Evolutionary conservation across 352 stramenopile genomes (phyloP).

Genomic region (Phytophthora chlamydospora): DNA sequence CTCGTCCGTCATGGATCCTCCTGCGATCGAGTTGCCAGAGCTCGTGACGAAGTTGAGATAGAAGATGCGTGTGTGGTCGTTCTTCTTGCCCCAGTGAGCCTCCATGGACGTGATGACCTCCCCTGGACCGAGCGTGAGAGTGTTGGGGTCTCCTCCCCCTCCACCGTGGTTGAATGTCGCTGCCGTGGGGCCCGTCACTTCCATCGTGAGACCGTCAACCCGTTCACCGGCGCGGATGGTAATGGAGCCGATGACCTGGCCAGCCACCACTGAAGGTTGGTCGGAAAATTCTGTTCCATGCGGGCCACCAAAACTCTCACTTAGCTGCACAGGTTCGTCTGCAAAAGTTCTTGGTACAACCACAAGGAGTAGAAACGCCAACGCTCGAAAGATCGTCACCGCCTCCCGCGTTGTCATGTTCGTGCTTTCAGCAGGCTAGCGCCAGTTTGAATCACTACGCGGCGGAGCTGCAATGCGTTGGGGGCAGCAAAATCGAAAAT

Average conservation of each 20-base stretch:
- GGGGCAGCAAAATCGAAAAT: slow-evolving; percentile 6
- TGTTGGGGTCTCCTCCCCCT: slow-evolving; percentile 6
- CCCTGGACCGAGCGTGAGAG: background rate
- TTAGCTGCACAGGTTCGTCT: slow-evolving; percentile 15
- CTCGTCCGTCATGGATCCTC: background rate
- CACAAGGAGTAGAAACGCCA: slow-evolving; percentile 5
- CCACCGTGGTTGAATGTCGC: slow-evolving; percentile 7
- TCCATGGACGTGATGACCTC: slow-evolving; percentile 19
- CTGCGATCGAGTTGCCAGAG: slow-evolving; percentile 3
- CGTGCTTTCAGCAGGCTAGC: background rate
- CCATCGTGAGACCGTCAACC: slow-evolving; percentile 10
- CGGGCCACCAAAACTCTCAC: slow-evolving; percentile 13
- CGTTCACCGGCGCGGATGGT: slow-evolving; percentile 10
- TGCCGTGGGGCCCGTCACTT: slow-evolving; percentile 2
- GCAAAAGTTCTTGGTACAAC: background rate
- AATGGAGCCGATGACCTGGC: slow-evolving; percentile 4
- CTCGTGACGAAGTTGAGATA: slow-evolving; percentile 16
- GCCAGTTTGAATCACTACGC: background rate
- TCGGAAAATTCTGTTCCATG: slow-evolving; percentile 14
- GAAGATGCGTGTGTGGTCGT: slow-evolving; percentile 19
- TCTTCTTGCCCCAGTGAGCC: slow-evolving; percentile 17
- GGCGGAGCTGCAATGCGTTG: background rate
- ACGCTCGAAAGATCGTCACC: slow-evolving; percentile 2
- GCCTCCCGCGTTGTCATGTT: slow-evolving; percentile 1
- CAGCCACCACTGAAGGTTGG: slow-evolving; percentile 1